Evolutionary conservation across 2,329 filamentous ascomycete species (phyloP), one percentile per base, ranked within the genome.

Genomic region (Fusarium duplospermum): DNA sequence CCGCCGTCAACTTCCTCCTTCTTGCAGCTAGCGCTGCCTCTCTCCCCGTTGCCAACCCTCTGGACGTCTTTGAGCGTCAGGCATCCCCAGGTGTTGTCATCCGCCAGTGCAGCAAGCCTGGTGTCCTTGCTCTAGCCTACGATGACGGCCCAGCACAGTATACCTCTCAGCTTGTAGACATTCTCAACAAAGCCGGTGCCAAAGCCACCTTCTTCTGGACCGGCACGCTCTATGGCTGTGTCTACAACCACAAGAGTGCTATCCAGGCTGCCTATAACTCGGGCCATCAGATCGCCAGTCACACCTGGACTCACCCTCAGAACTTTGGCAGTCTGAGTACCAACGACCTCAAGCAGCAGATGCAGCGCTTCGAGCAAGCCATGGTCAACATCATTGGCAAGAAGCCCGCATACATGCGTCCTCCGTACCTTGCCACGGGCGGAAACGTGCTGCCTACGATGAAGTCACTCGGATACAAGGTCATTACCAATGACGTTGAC

Each of bases 401-500:
- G 74, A 87, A 87, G 79, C 86, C 86, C 8, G 81, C 83, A 11
- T 87, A 88, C 81, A 83, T 88, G 83, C 85, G 86, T 0, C 86
- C 86, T 7, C 86, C 86, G 0, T 87, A 87, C 80, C 85, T 88
- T 50, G 84, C 84, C 66, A 87, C 86, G 4, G 81, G 85, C 60
- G 85, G 84, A 24, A 78, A 82, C 67, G 82, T 87, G 47, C 80
- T 87, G 57, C 76, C 78, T 20, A 83, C 83, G 16, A 83, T 87
- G 82, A 77, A 76, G 65, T 71, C 81, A 64, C 79, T 91, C 59
- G 87, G 87, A 65, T 91, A 90, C 83, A 89, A 89, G 77, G 86
- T 91, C 76, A 87, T 89, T 76, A 91, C 89, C 75, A 85, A 90
- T 76, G 88, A 91, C 71, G 82, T 92, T 58, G 90, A 92, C 77